Evolutionary conservation across 2,329 filamentous ascomycete species (phyloP).

Genomic region (Curvularia spicifera): DNA sequence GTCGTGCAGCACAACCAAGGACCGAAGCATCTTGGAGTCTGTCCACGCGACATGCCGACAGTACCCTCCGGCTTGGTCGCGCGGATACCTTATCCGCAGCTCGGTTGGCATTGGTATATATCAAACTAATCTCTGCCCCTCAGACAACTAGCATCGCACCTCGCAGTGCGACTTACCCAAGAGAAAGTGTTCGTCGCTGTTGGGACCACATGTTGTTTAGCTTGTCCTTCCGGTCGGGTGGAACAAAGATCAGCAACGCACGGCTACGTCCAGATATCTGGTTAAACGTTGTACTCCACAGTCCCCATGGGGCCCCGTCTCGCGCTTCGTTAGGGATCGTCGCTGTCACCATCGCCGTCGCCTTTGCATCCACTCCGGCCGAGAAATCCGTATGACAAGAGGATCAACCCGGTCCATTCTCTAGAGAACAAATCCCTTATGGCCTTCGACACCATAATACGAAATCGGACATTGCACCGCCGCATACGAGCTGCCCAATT

Average conservation of each 20-base stretch:
- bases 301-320: constrained; percentile 20
- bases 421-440: constrained; percentile 11
- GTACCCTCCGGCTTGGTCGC: background rate
- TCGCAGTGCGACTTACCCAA: background rate
- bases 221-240: background rate
- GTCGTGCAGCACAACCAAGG: background rate
- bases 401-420: constrained; percentile 11
- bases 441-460: background rate
- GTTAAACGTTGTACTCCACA: constrained; percentile 16
- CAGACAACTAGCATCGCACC: background rate
- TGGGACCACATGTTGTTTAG: background rate
- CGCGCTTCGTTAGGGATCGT: background rate
- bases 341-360: background rate
- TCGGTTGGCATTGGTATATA: background rate
- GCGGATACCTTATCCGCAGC: constrained; percentile 11
- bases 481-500: constrained; percentile 6
- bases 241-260: constrained; percentile 7
- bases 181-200: background rate
- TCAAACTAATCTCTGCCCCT: background rate
- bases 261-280: constrained; percentile 17
- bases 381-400: background rate
- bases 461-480: constrained; percentile 5
- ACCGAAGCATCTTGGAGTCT: background rate
- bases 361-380: constrained; percentile 4
- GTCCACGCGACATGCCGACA: background rate